Evolutionary conservation across 202 grass and related monocot species (phyloP).

Genomic region (Schoenoplectus tabernaemontani): DNA sequence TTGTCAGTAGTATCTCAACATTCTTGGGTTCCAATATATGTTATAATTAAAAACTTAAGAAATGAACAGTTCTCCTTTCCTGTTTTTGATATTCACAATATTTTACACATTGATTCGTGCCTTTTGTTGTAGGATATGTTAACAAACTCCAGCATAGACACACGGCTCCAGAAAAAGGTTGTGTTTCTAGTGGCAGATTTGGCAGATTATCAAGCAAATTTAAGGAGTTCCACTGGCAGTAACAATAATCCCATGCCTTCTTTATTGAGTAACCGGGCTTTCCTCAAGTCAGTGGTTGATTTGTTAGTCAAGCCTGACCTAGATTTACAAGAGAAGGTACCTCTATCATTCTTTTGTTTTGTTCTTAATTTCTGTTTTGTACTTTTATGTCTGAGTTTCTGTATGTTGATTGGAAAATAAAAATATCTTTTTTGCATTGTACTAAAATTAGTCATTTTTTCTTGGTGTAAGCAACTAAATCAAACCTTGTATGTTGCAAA

Average conservation of each 20-base stretch:
- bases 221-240: constrained; percentile 5
- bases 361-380: neutral
- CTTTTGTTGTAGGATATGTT: constrained; percentile 60
- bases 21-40: neutral
- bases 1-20: neutral
- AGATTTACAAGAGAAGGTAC: constrained; percentile 91
- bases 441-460: neutral
- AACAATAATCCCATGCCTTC: constrained; percentile 20
- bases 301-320: constrained; percentile 57
- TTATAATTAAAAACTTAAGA: neutral
- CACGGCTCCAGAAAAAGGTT: constrained; percentile 66
- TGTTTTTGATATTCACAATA: neutral
- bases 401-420: neutral
- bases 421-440: neutral
- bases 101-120: neutral
- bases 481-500: neutral
- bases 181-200: constrained; percentile 65
- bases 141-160: constrained; percentile 39
- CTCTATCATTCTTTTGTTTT: neutral
- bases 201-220: constrained; percentile 64
- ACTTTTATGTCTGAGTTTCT: neutral
- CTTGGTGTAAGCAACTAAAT: neutral
- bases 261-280: constrained; percentile 53
- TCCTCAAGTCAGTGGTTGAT: constrained; percentile 61
- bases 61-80: neutral